Base-by-base conservation (phyloP, 805 yeast species). In the Wickerhamomyces queroliae region DNA sequence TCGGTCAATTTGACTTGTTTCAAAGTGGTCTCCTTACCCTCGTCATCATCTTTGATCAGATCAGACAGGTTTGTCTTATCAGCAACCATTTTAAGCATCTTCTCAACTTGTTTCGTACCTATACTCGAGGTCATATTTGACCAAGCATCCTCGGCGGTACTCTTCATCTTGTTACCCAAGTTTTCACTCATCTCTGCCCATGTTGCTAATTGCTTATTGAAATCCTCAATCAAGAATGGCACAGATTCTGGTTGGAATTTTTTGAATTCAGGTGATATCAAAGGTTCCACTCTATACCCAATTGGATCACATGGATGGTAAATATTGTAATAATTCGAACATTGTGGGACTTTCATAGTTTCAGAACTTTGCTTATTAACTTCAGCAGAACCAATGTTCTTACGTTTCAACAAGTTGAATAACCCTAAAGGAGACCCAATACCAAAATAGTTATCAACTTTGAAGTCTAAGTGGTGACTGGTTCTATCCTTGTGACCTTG, bases 281-380 rank as follows among this genome's bases (percentile, higher is more conserved):
- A 63, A 2, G 99, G 99, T 59, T 91, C 99, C 42, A 90, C 62
- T 40, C 98, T 67, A 52, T 90, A 88, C 0, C 91, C 90, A 30
- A 93, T 81, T 1, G 97, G 96, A 55, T 91, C 99, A 47, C 95
- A 82, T 0, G 91, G 86, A 50, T 91, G 95, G 63, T 84, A 88
- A 6, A 93, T 63, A 55, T 91, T 91, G 63, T 83, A 93, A 32
- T 84, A 59, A 51, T 84, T 83, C 2, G 67, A 62, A 46, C 83
- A 80, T 24, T 70, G 71, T 4, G 93, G 88, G 9, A 49, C 51
- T 20, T 44, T 41, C 13, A 42, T 24, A 7, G 26, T 27, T 12
- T 51, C 46, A 7, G 38, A 33, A 10, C 46, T 28, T 13, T 40
- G 33, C 9, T 41, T 49, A 22, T 35, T 15, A 5, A 46, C 15